Conservation (phyloP, 768 basidiomycete genomes). For the Tulasnella sp. region DNA sequence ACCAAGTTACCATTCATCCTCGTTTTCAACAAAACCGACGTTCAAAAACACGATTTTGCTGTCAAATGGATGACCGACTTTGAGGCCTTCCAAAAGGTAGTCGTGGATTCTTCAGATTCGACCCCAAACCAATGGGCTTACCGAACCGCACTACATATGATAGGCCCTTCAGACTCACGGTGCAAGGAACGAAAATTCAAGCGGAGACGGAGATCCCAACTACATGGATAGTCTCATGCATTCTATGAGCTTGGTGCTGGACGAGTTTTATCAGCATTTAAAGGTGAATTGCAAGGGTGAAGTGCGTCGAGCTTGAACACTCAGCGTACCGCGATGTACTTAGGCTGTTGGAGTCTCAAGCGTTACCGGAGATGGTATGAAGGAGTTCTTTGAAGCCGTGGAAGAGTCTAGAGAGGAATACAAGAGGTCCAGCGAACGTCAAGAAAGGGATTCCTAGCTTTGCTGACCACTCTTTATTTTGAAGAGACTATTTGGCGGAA, state of each 20-base stretch:
- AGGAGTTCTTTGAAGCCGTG: conserved; percentile 88
- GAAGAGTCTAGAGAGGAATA: conserved; percentile 85
- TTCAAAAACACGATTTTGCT: conserved; percentile 83
- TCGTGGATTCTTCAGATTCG: background rate
- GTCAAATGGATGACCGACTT: conserved; percentile 99
- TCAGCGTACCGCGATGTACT: background rate
- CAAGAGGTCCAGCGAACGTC: conserved; percentile 57
- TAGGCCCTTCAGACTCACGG: conserved; percentile 59
- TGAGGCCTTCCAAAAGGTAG: conserved; percentile 85
- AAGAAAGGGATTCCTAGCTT: background rate
- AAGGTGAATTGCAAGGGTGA: conserved; percentile 54
- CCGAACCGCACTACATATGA: background rate
- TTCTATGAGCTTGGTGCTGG: conserved; percentile 95
- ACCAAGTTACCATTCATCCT: conserved; percentile 95
- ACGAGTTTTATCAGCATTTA: conserved; percentile 96
- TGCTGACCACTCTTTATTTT: background rate
- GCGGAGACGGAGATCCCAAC: conserved; percentile 85
- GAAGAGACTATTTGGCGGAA: conserved; percentile 89
- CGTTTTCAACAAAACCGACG: conserved; percentile 98
- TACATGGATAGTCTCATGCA: conserved; percentile 99
- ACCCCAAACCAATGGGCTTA: background rate
- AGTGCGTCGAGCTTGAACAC: background rate
- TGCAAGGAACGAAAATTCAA: conserved; percentile 38
- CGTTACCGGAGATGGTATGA: conserved; percentile 89
- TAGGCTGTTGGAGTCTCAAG: conserved; percentile 96